A percentile compares a stretch with the other conserved stretches of the same genome.
Evolutionary conservation across 177 flowering plant species (phyloP).

Genomic region (Vitis hybrid): DNA sequence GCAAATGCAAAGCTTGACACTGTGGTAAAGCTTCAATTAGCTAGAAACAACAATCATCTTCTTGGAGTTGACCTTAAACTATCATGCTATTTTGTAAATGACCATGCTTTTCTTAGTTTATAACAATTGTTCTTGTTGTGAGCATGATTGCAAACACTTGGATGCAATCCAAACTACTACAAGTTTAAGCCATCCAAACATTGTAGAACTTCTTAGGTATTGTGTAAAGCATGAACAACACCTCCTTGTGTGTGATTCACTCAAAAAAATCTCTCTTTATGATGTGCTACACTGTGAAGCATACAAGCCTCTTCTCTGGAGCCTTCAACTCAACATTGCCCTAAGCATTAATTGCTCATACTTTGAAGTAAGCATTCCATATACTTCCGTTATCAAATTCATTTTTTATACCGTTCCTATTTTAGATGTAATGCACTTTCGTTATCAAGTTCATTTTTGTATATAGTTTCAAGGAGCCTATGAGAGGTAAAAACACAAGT

Average conservation of each 20-base stretch:
- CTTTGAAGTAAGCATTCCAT: conserved; percentile 58
- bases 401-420: conserved; percentile 6
- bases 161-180: too few species aligned
- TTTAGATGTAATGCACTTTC: background rate
- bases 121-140: too few species aligned
- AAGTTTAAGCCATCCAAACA: conserved; percentile 74
- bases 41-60: conserved; percentile 58
- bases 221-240: conserved; percentile 70
- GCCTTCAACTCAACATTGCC: conserved; percentile 56
- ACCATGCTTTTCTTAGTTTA: too few species aligned
- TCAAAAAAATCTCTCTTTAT: conserved; percentile 56
- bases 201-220: conserved; percentile 64
- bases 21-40: conserved; percentile 57
- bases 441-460: too few species aligned
- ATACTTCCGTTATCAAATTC: background rate
- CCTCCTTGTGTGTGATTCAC: conserved; percentile 45
- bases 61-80: conserved; percentile 35
- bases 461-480: too few species aligned
- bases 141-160: too few species aligned
- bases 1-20: conserved; percentile 43
- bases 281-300: conserved; percentile 48
- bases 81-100: too few species aligned
- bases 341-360: conserved; percentile 54
- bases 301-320: conserved; percentile 57
- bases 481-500: too few species aligned